phyloP scores from a whole-genome alignment of 2,329 filamentous ascomycete species.

The Macrophomina phaseolina region DNA sequence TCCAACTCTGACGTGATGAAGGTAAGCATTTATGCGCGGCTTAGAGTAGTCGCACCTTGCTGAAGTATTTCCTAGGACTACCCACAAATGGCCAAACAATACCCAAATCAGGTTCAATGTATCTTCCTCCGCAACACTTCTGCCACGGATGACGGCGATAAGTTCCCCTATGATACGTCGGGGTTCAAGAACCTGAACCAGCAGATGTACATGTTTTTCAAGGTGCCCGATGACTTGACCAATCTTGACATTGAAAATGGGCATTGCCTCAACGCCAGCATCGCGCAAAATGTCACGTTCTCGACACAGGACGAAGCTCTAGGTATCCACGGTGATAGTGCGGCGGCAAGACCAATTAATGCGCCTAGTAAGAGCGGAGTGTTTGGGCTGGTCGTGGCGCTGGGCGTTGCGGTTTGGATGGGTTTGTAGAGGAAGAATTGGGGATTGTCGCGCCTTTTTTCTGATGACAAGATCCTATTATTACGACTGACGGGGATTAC shows the following conservation, averaged over 20 bases:
- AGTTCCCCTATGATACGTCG: constrained; percentile 76
- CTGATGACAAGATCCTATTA: neutral
- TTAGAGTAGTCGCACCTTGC: neutral
- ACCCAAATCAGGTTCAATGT: constrained; percentile 75
- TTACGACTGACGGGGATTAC: neutral
- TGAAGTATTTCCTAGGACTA: constrained; percentile 51
- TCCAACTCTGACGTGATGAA: constrained; percentile 77
- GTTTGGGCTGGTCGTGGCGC: constrained; percentile 41
- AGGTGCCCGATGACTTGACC: constrained; percentile 70
- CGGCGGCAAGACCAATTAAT: constrained; percentile 29
- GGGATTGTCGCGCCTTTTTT: neutral
- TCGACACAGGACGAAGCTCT: constrained; percentile 45
- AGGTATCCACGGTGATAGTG: constrained; percentile 39
- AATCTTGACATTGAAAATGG: constrained; percentile 71
- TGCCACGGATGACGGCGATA: constrained; percentile 68
- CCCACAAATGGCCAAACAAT: constrained; percentile 66
- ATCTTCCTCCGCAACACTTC: constrained; percentile 78
- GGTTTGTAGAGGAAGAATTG: constrained; percentile 32
- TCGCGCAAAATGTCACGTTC: constrained; percentile 76
- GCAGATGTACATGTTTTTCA: constrained; percentile 80
- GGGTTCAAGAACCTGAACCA: constrained; percentile 72
- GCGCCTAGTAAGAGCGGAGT: constrained; percentile 38
- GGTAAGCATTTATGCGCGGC: neutral
- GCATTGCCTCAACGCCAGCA: constrained; percentile 68
- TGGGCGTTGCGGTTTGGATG: constrained; percentile 38